A percentile compares a stretch with the other conserved stretches of the same genome.
phyloP scores from a whole-genome alignment of 768 basidiomycete species.

The Termitomyces sp. region DNA sequence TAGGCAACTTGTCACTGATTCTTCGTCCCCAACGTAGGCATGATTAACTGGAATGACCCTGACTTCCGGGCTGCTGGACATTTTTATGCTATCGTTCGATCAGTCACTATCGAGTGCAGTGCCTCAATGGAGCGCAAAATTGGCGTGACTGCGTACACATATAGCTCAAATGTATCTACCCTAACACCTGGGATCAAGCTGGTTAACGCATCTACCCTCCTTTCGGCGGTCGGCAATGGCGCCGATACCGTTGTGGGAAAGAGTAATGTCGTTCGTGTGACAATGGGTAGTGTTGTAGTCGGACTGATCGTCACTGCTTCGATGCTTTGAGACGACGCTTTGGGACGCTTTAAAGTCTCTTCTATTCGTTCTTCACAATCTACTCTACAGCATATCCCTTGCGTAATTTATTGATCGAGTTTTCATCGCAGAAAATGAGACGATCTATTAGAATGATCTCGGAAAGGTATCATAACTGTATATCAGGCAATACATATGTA shows the following conservation, averaged over 20 bases:
- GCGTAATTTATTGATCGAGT: not conserved
- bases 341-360: not conserved
- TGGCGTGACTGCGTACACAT: slow-evolving; percentile 62
- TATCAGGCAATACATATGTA: slow-evolving; percentile 7
- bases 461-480: not conserved
- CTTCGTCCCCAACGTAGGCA: slow-evolving; percentile 30
- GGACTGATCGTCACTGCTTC: slow-evolving; percentile 18
- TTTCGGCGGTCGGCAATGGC: slow-evolving; percentile 34
- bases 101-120: slow-evolving; percentile 61
- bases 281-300: slow-evolving; percentile 23
- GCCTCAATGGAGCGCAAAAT: slow-evolving; percentile 40
- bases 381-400: not conserved
- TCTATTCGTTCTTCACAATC: not conserved
- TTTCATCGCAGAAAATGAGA: not conserved
- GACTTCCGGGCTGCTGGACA: slow-evolving; percentile 75
- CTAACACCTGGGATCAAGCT: slow-evolving; percentile 52
- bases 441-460: not conserved
- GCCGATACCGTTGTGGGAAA: slow-evolving; percentile 20
- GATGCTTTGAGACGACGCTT: slow-evolving; percentile 11
- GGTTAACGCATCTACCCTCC: slow-evolving; percentile 54
- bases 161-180: slow-evolving; percentile 50
- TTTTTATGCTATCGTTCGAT: slow-evolving; percentile 64
- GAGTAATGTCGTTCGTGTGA: slow-evolving; percentile 9
- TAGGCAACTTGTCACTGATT: not conserved
- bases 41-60: slow-evolving; percentile 79